phyloP scores from a whole-genome alignment of 2,329 filamentous ascomycete species.

The Xylaria sp. region DNA sequence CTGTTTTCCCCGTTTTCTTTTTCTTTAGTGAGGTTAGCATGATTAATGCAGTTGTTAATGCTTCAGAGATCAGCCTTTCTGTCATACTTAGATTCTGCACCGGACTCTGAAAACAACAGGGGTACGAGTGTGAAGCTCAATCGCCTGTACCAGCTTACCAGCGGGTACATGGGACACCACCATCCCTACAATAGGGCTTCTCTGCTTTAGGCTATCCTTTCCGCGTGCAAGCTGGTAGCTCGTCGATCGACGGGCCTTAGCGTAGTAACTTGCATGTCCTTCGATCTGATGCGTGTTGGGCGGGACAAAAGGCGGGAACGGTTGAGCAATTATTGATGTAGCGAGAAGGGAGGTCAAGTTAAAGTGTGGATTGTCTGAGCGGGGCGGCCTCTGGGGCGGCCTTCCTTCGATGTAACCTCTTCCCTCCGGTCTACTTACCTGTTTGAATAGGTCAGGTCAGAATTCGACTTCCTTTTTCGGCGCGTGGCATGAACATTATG shows the following conservation, averaged over 20 bases:
- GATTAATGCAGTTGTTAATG: not conserved
- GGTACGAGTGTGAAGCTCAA: not conserved
- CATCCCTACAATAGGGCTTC: not conserved
- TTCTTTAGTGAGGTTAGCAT: not conserved
- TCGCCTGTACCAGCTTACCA: too few relatives aligned
- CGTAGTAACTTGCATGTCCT: not conserved
- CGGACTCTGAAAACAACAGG: not conserved
- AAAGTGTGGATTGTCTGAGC: slow-evolving; percentile 4
- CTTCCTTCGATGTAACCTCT: slow-evolving; percentile 15
- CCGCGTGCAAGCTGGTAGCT: not conserved
- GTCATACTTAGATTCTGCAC: not conserved
- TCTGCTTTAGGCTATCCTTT: not conserved
- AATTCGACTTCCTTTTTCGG: not conserved
- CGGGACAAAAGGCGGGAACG: too few relatives aligned
- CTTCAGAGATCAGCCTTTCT: not conserved
- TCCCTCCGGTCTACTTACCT: not conserved
- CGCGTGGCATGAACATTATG: not conserved
- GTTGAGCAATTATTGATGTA: not conserved
- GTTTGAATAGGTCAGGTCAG: not conserved
- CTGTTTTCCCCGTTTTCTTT: not conserved
- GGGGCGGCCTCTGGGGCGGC: not conserved
- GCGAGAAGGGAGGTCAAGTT: slow-evolving; percentile 16
- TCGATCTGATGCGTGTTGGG: not conserved
- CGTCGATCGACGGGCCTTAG: not conserved
- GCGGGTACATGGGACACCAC: not conserved